These are phyloP conservation scores for Globisporangium takayamanum DNA, from an alignment of 352 stramenopile genomes.

Conservation along the genomic window DNA sequence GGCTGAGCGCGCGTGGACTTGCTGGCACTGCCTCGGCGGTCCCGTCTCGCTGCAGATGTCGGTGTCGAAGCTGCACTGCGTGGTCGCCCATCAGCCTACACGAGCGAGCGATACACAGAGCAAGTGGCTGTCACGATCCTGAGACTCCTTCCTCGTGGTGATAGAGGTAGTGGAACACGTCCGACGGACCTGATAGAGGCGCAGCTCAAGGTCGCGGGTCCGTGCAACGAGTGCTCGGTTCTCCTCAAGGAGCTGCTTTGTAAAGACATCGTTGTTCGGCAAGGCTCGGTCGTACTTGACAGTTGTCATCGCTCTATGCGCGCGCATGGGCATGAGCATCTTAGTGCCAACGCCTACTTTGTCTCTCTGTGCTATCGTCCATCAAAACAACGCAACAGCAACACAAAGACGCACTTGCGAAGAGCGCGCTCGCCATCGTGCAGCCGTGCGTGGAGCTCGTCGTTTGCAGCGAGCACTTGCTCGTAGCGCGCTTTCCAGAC, in stretches of 20 bases:
- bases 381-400: too few relatives aligned
- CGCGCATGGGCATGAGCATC: not conserved
- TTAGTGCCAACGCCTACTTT: not conserved
- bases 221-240: slow-evolving; percentile 36
- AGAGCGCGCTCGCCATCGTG: slow-evolving; percentile 24
- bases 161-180: not conserved
- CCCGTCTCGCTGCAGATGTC: not conserved
- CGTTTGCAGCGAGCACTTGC: slow-evolving; percentile 24
- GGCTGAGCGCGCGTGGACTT: not conserved
- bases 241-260: slow-evolving; percentile 55
- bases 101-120: not conserved
- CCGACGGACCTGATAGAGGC: slow-evolving; percentile 31
- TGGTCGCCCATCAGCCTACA: slow-evolving; percentile 4
- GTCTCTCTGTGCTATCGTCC: not conserved
- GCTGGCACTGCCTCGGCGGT: not conserved
- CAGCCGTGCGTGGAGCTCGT: slow-evolving; percentile 28
- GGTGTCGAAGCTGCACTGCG: not conserved
- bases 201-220: slow-evolving; percentile 29
- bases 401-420: slow-evolving; percentile 22
- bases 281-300: slow-evolving; percentile 48
- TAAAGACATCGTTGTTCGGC: slow-evolving; percentile 63
- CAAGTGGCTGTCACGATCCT: not conserved
- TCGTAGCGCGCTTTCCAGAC: slow-evolving; percentile 42
- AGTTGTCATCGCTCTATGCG: slow-evolving; percentile 29
- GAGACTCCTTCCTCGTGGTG: not conserved